Percentiles rank a stretch among this genome's conserved stretches.
Evolutionary conservation across 768 basidiomycete genomes (phyloP).

Genomic region (Rhodotorula paludigena): DNA sequence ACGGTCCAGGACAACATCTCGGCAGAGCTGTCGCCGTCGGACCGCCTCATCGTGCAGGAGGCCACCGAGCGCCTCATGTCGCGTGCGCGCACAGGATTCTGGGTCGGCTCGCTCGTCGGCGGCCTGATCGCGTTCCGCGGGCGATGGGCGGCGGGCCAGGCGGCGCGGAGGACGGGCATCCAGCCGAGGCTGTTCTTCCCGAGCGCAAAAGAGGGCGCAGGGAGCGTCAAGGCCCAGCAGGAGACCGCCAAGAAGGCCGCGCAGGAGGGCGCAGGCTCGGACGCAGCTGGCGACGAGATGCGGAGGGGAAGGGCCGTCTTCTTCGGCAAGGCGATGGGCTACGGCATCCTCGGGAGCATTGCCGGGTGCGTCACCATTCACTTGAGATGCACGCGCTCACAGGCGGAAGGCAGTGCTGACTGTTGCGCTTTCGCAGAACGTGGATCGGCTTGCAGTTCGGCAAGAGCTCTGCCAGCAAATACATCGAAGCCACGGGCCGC

Average conservation of each 20-base stretch:
- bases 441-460: conserved; percentile 17
- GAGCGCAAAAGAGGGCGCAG: conserved; percentile 5
- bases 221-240: conserved; percentile 12
- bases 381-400: too few relatives aligned
- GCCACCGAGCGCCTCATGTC: background rate
- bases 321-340: conserved; percentile 28
- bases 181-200: conserved; percentile 31
- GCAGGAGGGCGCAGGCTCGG: conserved; percentile 10
- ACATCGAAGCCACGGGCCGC: conserved; percentile 22
- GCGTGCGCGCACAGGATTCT: conserved; percentile 15
- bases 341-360: conserved; percentile 19
- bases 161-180: conserved; percentile 1
- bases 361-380: conserved; percentile 9
- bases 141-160: conserved; percentile 11
- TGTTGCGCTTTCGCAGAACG: background rate
- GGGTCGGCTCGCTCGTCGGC: conserved; percentile 18
- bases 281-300: conserved; percentile 13
- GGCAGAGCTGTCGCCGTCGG: conserved; percentile 4
- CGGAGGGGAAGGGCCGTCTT: conserved; percentile 13
- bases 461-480: background rate
- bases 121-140: conserved; percentile 18
- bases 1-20: conserved; percentile 1
- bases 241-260: conserved; percentile 23
- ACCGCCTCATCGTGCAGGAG: conserved; percentile 13
- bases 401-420: too few relatives aligned